Evolutionary conservation across 148 eudicot species (phyloP).

Genomic region (Chenopodium quinoa): DNA sequence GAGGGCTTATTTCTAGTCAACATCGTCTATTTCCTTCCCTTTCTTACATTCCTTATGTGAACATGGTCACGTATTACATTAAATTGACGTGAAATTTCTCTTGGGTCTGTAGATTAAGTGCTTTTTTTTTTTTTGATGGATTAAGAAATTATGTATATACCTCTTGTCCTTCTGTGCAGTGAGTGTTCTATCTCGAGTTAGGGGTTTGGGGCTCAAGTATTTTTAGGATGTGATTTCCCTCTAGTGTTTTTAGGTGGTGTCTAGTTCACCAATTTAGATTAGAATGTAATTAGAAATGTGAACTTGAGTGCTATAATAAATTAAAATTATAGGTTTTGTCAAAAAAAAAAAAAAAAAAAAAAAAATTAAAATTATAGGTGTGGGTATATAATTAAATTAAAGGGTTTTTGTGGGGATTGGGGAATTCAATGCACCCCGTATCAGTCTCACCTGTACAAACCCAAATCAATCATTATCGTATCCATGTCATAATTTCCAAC

Average conservation of each 20-base stretch:
- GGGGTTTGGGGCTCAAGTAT: no score
- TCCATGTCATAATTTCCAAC: not conserved
- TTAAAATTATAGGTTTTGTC: not conserved
- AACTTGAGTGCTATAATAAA: not conserved
- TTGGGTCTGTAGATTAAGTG: not conserved
- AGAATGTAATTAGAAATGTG: not conserved
- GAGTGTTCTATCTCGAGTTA: not conserved
- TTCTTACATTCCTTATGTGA: not conserved
- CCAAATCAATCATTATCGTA: not conserved
- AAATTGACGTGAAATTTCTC: not conserved
- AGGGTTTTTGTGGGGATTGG: not conserved
- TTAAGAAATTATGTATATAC: not conserved
- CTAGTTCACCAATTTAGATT: not conserved
- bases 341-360: no score
- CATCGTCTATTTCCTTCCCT: not conserved
- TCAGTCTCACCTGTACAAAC: not conserved
- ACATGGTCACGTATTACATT: not conserved
- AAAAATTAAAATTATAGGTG: not conserved
- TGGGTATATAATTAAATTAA: not conserved
- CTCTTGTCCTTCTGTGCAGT: not conserved
- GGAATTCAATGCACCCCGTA: not conserved
- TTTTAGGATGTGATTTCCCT: not conserved
- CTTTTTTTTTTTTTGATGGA: not conserved
- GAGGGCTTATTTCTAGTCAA: not conserved
- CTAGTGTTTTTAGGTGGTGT: not conserved